phyloP scores from a whole-genome alignment of 345 rosid species.

The rapeseed (Brassica napus) region Da-Ae NC_063442.1:30268501-30269000 shows the following conservation, averaged over 20 bases:
- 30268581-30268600: conserved; percentile 86
- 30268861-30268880: neutral
- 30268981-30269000: neutral
- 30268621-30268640: conserved; percentile 98
- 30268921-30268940: neutral
- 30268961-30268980: neutral
- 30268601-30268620: conserved; percentile 80
- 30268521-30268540: conserved; percentile 43
- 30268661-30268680: conserved; percentile 56
- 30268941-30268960: neutral
- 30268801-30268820: conserved; percentile 10
- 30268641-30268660: conserved; percentile 93
- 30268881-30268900: neutral
- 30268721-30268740: conserved; percentile 74
- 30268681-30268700: conserved; percentile 55
- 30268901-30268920: neutral
- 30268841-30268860: conserved; percentile 28
- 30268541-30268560: conserved; percentile 42
- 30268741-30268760: conserved; percentile 75
- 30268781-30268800: conserved; percentile 13
- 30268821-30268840: conserved; percentile 24
- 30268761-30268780: conserved; percentile 8
- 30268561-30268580: conserved; percentile 56
- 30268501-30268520: conserved; percentile 31
- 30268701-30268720: conserved; percentile 48